phyloP scores from a whole-genome alignment of 2,329 filamentous ascomycete species.

The Verticillium isaacii region DNA sequence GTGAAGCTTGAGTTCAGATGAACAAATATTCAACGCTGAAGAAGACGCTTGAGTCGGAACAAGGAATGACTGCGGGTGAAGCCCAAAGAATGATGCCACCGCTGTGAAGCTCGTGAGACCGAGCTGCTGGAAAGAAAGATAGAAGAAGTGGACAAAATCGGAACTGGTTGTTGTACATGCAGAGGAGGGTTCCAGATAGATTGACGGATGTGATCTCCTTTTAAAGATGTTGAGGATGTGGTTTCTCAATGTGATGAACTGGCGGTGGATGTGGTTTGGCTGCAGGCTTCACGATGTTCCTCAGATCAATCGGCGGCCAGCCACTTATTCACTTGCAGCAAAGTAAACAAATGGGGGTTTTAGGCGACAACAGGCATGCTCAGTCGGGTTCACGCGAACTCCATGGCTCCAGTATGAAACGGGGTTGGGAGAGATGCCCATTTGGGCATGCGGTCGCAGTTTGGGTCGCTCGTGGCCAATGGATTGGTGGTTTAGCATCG shows the following conservation, averaged over 20 bases:
- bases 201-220: neutral
- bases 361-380: neutral
- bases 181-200: neutral
- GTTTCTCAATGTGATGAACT: neutral
- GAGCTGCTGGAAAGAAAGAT: neutral
- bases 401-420: neutral
- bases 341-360: neutral
- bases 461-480: conserved; percentile 2
- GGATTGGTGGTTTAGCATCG: neutral
- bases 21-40: neutral
- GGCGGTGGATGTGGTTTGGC: neutral
- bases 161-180: neutral
- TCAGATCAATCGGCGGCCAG: neutral
- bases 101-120: neutral
- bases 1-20: neutral
- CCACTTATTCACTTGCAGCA: neutral
- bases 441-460: neutral
- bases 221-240: neutral
- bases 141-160: neutral
- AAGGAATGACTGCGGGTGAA: neutral
- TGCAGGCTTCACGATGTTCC: neutral
- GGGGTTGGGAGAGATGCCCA: neutral
- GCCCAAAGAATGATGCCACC: neutral
- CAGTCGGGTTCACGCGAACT: neutral
- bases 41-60: neutral